Evolutionary conservation across 1,284 basidiomycete genomes (phyloP), one percentile per base, ranked within the genome.

Genomic region (Porogramme epimiltina): DNA sequence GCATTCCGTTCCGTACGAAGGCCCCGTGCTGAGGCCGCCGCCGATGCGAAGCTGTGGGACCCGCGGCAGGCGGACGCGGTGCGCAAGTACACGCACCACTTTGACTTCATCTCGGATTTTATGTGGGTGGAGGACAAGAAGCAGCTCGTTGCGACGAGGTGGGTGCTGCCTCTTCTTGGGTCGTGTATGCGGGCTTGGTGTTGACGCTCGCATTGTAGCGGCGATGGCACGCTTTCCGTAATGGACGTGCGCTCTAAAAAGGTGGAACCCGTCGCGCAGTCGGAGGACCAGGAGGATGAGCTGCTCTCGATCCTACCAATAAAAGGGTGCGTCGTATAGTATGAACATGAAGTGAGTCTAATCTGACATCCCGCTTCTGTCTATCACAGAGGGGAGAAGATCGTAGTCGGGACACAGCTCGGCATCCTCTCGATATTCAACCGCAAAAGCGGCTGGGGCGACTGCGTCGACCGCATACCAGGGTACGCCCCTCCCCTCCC

Each of bases 261-360:
- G 66, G 62, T 78, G 10, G 79, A 85, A 49, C 91, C 91, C 2
- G 70, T 89, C 53, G 84, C 87, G 0, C 87, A 92, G 45, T 93
- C 90, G 16, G 93, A 96, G 65, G 93, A 98, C 72, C 95, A 98
- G 69, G 95, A 98, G 67, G 95, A 98, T 67, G 95, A 98, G 66
- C 74, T 98, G 23, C 77, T 98, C 5, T 93, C 90, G 3, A 83
- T 95, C 47, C 84, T 89, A 15, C 70, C 90, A 4, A 91, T 98
- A 65, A 93, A 91, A 75, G 82, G 84, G 85, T 89, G 65, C 24
- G 2, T 8, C 37, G 13, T 18, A 19, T n/a, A 22, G 9, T 19
- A 23, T 5, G 3, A 33, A 23, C 36, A 6, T 2, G 8, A 31
- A n/a, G n/a, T n/a, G n/a, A n/a, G n/a, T n/a, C n/a, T n/a, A n/a